Evolutionary conservation across 192 early-diverging fungal species (phyloP).

Genomic region (Coemansia sp.): DNA sequence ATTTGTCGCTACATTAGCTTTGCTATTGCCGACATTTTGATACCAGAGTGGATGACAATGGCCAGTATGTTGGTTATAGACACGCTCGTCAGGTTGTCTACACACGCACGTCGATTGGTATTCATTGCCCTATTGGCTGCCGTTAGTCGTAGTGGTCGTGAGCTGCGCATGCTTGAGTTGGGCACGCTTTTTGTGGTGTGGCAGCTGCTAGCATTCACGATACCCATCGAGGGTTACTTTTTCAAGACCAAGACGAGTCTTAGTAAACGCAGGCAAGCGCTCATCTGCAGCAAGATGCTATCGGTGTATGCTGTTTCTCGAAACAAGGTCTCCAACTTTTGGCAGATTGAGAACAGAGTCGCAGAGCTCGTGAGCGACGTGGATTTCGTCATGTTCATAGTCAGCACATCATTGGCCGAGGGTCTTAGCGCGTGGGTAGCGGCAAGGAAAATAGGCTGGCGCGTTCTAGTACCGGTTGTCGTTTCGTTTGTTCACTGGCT

Average conservation of each 20-base stretch:
- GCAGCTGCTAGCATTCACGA: constrained; percentile 11
- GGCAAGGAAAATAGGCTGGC: constrained; percentile 27
- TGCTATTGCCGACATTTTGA: neutral
- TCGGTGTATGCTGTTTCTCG: neutral
- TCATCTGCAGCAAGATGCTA: constrained; percentile 1
- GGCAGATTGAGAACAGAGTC: neutral
- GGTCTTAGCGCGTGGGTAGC: constrained; percentile 22
- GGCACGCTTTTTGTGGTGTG: neutral
- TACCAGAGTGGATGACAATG: neutral
- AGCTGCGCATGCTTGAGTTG: neutral
- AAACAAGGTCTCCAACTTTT: neutral
- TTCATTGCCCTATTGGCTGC: constrained; percentile 9
- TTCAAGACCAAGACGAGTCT: neutral
- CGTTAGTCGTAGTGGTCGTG: neutral
- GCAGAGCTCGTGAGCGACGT: neutral
- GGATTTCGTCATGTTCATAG: neutral
- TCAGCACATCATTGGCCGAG: constrained; percentile 4
- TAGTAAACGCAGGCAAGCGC: neutral
- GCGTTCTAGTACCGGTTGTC: constrained; percentile 24
- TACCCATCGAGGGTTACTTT: neutral
- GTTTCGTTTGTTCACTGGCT: constrained; percentile 8
- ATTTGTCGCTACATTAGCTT: neutral
- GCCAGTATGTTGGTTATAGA: neutral
- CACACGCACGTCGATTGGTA: constrained; percentile 1
- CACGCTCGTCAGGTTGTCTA: neutral